phyloP scores from a whole-genome alignment of 1,139 yeast genomes.

The Geotrichum fermentans region DNA sequence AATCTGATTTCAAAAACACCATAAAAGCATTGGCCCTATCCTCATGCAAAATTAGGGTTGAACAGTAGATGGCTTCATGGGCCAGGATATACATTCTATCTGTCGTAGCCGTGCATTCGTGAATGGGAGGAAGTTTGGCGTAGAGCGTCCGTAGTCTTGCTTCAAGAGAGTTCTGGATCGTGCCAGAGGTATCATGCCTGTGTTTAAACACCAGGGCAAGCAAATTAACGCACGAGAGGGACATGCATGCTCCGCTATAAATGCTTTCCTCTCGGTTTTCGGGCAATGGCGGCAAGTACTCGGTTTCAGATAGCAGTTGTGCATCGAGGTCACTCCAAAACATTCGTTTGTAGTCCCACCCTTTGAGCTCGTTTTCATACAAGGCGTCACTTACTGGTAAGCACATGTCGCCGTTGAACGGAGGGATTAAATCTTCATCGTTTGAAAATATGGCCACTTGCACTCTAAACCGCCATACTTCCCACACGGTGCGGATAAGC shows the following conservation, averaged over 20 bases:
- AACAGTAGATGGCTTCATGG: conserved; percentile 7
- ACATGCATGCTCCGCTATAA: conserved; percentile 6
- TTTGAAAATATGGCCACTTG: conserved; percentile 18
- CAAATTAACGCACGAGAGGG: conserved; percentile 4
- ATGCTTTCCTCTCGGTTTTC: not conserved
- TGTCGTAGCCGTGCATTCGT: not conserved
- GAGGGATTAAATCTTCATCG: conserved; percentile 17
- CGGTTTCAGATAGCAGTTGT: conserved; percentile 12
- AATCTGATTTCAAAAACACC: conserved; percentile 1
- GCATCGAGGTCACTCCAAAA: conserved; percentile 25
- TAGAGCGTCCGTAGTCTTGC: conserved; percentile 3
- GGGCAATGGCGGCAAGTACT: not conserved
- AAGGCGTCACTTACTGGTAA: conserved; percentile 23
- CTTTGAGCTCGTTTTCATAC: conserved; percentile 21
- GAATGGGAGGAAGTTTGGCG: conserved; percentile 7
- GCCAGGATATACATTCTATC: conserved; percentile 3
- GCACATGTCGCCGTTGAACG: conserved; percentile 24
- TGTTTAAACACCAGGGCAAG: conserved; percentile 10
- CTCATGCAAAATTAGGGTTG: conserved; percentile 3
- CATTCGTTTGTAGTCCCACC: conserved; percentile 22
- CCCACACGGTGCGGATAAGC: conserved; percentile 26
- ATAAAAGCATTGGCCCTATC: conserved; percentile 6
- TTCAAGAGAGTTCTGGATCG: conserved; percentile 1
- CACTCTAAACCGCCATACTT: conserved; percentile 23
- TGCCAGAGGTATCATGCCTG: not conserved